Evolutionary conservation across 106 monocot genomes (phyloP), one percentile per base, ranked within the genome.

Genomic region (Gastrodia elata): DNA sequence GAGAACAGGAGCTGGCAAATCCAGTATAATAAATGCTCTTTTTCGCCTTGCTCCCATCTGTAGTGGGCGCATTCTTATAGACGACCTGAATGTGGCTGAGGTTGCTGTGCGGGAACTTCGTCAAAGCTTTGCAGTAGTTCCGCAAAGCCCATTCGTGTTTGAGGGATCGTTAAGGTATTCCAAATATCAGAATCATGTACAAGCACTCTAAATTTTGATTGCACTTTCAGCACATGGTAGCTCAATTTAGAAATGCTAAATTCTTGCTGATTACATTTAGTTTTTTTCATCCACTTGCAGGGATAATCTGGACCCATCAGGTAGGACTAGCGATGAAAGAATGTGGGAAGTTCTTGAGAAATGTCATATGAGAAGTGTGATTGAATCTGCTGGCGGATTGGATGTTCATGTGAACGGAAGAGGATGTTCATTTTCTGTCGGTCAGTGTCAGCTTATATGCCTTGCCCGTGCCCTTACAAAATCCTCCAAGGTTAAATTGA

Each of bases 1-100:
- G 76, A 88, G 96, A 75, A 97, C 96, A 44, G 92, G 96, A 77
- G 96, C 92, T 76, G 92, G 96, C 38, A 97, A 97, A 78, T 97
- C 96, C 7, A 97, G 92, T 80, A 49, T 97, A 26, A 77, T 97
- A 49, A 93, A 98, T 93, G 97, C 93, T 41, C 93, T 98, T 82
- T 91, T 98, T 71, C 97, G 91, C 34, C 84, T 98, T 75, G 72
- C 70, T 11, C 88, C 97, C 20, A 86, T 93, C 36, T 91, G 78
- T 73, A 74, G 65, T 73, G 97, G 97, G 6, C 76, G 64, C 37
- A 91, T 98, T 65, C 74, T 93, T n/a, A 83, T 98, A 70, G 97
- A 93, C 80, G 80, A 74, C 22, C 35, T 93, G 71, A 58, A 93
- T 83, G 83, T 90, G 39, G 81, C 83, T 81, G 65, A 82, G 24